A percentile compares a stretch with the other conserved stretches of the same genome.
These are phyloP conservation scores for Penicillium soppii DNA, from an alignment of 495 filamentous ascomycete species.

Conservation along the genomic window DNA sequence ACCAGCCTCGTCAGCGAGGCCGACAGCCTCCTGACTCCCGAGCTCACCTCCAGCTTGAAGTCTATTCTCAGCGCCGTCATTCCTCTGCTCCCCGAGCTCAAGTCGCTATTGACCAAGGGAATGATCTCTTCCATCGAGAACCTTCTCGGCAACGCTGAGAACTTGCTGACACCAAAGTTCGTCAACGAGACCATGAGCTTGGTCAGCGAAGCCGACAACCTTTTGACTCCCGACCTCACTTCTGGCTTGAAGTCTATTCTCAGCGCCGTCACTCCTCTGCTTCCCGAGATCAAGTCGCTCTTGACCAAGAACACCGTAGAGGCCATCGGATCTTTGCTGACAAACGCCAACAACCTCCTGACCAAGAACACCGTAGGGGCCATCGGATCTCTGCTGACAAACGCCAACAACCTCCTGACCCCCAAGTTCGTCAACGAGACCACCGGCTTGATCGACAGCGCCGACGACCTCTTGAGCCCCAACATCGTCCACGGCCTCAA, in stretches of 20 bases:
- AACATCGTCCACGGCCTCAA: slow-evolving; percentile 22
- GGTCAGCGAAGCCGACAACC: slow-evolving; percentile 32
- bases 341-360: slow-evolving; percentile 34
- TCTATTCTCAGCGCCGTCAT: slow-evolving; percentile 7
- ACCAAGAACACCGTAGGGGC: slow-evolving; percentile 20
- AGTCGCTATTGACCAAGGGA: slow-evolving; percentile 25
- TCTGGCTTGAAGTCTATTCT: slow-evolving; percentile 38
- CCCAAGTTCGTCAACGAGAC: slow-evolving; percentile 40
- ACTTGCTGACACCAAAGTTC: slow-evolving; percentile 37
- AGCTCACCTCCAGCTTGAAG: slow-evolving; percentile 13
- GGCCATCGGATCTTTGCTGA: slow-evolving; percentile 33
- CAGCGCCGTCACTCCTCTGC: slow-evolving; percentile 30
- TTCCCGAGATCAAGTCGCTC: slow-evolving; percentile 13
- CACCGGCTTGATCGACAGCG: slow-evolving; percentile 34
- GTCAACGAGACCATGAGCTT: slow-evolving; percentile 35
- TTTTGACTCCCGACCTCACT: slow-evolving; percentile 38
- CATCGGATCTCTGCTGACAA: slow-evolving; percentile 34
- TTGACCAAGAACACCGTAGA: slow-evolving; percentile 18
- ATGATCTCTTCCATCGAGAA: slow-evolving; percentile 35
- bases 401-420: slow-evolving; percentile 42
- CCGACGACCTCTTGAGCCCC: slow-evolving; percentile 39
- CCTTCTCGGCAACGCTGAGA: slow-evolving; percentile 39
- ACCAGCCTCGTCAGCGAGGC: slow-evolving; percentile 15
- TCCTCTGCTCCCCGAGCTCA: slow-evolving; percentile 24
- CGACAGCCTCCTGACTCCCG: slow-evolving; percentile 10